A percentile compares a stretch with the other conserved stretches of the same genome.
Conservation (phyloP, 345 rosid genomes). For the Rhodamnia rubescens region DNA sequence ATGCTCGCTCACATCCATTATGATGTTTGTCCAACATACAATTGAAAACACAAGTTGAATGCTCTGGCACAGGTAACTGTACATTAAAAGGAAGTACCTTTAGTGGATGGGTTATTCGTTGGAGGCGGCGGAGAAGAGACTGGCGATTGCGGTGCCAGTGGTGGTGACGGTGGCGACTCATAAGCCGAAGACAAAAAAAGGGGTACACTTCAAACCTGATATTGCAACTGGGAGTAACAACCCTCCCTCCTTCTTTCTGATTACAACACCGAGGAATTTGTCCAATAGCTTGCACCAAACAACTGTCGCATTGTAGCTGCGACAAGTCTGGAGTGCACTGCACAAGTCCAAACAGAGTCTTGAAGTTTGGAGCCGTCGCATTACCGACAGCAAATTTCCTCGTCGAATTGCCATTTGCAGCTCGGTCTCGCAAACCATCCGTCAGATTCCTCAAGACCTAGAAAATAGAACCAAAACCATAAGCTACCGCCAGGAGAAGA, state of each 20-base stretch:
- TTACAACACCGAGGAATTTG: not conserved
- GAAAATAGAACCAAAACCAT: not conserved
- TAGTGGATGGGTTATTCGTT: not conserved
- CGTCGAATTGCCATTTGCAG: not conserved
- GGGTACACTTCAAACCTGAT: not conserved
- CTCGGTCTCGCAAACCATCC: not conserved
- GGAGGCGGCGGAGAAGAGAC: not conserved
- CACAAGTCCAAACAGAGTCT: not conserved
- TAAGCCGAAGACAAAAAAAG: not conserved
- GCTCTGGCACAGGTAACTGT: not conserved
- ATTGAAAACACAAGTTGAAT: not conserved
- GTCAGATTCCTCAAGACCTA: not conserved
- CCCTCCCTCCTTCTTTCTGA: not conserved
- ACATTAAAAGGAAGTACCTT: not conserved
- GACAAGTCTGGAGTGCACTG: conserved; percentile 1
- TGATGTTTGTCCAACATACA: not conserved
- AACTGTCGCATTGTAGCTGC: not conserved
- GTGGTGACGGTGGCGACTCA: not conserved
- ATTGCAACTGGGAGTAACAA: not conserved
- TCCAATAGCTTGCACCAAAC: not conserved
- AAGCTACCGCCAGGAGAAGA: not conserved
- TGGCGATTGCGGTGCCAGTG: not conserved
- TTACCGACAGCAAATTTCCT: not conserved
- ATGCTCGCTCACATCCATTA: not conserved
- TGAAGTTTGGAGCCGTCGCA: not conserved